Evolutionary conservation across 176 grass and related monocot species (phyloP), one percentile per base, ranked within the genome.

Genomic region (Themeda triandra): DNA sequence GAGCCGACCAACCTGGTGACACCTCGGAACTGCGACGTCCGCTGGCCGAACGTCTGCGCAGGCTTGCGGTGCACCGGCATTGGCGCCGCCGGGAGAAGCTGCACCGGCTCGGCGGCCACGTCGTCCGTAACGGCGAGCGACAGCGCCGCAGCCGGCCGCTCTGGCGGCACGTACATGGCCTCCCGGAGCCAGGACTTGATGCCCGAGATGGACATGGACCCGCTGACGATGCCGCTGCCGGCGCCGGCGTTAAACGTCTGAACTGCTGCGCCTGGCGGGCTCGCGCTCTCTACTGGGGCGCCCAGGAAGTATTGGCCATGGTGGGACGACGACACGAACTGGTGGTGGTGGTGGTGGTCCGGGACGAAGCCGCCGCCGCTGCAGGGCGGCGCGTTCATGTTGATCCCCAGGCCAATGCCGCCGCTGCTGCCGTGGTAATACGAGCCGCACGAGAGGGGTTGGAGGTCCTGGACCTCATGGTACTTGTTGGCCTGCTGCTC

Each of bases 141-240:
- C 7, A 88, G 66, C 19, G 77, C 73, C 58, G 86, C 62, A 5
- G 60, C n/a, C 9, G 81, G 86, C 14, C 84, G 74, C 17, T 87
- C 89, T 8, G 89, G 87, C 17, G 86, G 75, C 33, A 88, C 62
- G 51, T 80, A 91, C 79, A 87, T 86, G 21, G 86, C 74, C 67
- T 97, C 90, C 66, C 95, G 90, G 75, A 97, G 89, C 95, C 95
- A 97, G 28, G 95, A 94, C 78, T 97, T 97, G 69, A 94, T 97
- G 49, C 90, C 90, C 10, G 95, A 97, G 79, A 97, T 97, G 14
- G 95, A 97, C 63, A 92, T 86, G 23, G 90, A 92, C 18, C 95
- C 75, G 8, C 83, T 88, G 4, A 73, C 44, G 11, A 31, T 29
- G n/a, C 92, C 64, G 4, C 86, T 88, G 21, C 53, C 49, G 23